Evolutionary conservation across 2,329 filamentous ascomycete species (phyloP).

Genomic region (Magnaporthiopsis incrustans): DNA sequence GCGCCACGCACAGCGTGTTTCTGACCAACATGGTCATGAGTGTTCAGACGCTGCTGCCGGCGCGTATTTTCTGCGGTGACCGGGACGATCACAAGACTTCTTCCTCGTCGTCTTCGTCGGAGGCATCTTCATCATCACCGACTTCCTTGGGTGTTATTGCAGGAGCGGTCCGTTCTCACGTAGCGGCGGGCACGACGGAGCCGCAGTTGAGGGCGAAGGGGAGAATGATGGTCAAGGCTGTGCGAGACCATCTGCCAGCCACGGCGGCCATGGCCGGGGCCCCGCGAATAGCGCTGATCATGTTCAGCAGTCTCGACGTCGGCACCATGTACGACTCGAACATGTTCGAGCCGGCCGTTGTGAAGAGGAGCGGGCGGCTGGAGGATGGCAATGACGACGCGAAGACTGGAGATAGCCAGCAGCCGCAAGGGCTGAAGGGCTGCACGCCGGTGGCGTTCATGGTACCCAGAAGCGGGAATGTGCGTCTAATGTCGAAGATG

Average conservation of each 20-base stretch:
- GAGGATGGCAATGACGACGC: background rate
- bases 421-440: background rate
- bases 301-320: constrained; percentile 7
- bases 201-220: constrained; percentile 5
- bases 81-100: background rate
- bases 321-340: constrained; percentile 6
- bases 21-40: constrained; percentile 5
- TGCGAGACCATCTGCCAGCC: background rate
- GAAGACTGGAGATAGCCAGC: background rate
- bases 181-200: constrained; percentile 1
- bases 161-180: background rate
- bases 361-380: background rate
- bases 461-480: background rate
- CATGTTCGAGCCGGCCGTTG: constrained; percentile 4
- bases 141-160: background rate
- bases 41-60: constrained; percentile 4
- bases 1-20: background rate
- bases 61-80: background rate
- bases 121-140: background rate
- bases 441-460: constrained; percentile 2
- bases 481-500: background rate
- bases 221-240: background rate
- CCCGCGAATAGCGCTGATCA: background rate
- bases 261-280: background rate
- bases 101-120: background rate